Base-by-base conservation (phyloP, 768 basidiomycete genomes). In the Cystobasidium tubakii region DNA sequence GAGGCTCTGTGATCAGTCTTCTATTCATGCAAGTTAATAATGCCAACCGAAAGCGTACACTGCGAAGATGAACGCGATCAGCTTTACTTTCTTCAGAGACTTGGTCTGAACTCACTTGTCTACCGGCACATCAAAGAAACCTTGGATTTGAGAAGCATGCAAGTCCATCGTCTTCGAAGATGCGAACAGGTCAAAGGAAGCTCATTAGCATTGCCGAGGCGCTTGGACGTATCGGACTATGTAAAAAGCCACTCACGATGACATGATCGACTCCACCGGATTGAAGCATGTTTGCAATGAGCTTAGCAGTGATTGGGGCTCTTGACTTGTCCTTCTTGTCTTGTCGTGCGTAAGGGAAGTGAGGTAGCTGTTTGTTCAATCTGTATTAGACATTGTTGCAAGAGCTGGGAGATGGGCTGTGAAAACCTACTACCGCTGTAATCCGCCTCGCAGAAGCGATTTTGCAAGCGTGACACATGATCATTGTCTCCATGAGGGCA, bases 241-340 rank as follows among this genome's bases (percentile, higher is more conserved):
- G 70, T 34, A 65, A 31, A 43, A 25, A 19, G 62, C 34, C 3
- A 85, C 90, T 82, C 81, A 94, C 92, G 74, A 98, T 95, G 80
- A 98, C 89, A 84, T 98, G 96, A 84, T 97, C 94, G 81, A 92
- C 90, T 64, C 96, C 88, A 76, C 92, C 86, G 82, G 87, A 90
- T 81, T 89, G 91, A 75, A 98, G 86, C 88, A 99, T 93, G 83
- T 98, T 98, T 66, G 96, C 95, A 29, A 99, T 92, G 31, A 99
- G 87, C 83, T 97, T 99, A 62, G 95, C 95, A 3, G 94, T 93
- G 79, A 98, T 97, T 64, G 95, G 95, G 7, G 94, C 95, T 75
- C 95, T 86, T 78, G 92, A 95, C 84, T 98, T 97, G 86, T 99
- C 95, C 83, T 98, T 99, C 82, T 97, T 97, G 84, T 99, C 96